Base-by-base conservation (phyloP, 768 basidiomycete species). In the Tulasnella sp. region DNA sequence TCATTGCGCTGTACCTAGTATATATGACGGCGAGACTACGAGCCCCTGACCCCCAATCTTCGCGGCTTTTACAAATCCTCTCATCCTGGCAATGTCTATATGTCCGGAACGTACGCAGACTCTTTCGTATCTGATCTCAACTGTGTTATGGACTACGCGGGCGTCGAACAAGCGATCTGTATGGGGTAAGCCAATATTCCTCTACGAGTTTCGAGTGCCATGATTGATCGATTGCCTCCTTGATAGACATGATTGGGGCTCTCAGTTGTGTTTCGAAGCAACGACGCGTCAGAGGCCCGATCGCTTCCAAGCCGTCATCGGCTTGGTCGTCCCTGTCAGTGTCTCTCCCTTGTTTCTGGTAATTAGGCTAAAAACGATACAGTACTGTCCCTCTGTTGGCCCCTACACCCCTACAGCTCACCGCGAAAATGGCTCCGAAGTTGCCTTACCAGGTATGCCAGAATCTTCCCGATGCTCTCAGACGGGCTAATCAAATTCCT, bases 161-260 rank as follows among this genome's bases (percentile, higher is more conserved):
- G 70, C 1, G 74, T 80, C 1, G 39, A 65, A 0, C 21, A 74
- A 12, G 78, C 75, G 0, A 70, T 79, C 32, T 85, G 81, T 62
- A 69, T 87, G 57, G 85, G 85, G 83, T 83, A 60, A 29, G 72
- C 61, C n/a, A n/a, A n/a, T n/a, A n/a, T n/a, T n/a, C n/a, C n/a
- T n/a, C n/a, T n/a, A n/a, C n/a, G n/a, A n/a, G n/a, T n/a, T n/a
- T n/a, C n/a, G n/a, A n/a, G n/a, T n/a, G n/a, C n/a, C n/a, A n/a
- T n/a, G 72, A 61, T 1, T 14, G 37, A 8, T 7, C 23, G 36
- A 2, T 45, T 15, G 32, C 37, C 6, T 25, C 36, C 3, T 43
- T 12, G 32, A n/a, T 17, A 84, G 83, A 11, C 85, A 87, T 63
- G 85, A 87, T 60, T 87, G 85, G 85, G 85, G 85, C 36, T 71